Percentiles rank a stretch among this genome's conserved stretches.
These are phyloP conservation scores for Aspergillus baeticus DNA, from an alignment of 495 filamentous ascomycete genomes.

Conservation along the genomic window DNA sequence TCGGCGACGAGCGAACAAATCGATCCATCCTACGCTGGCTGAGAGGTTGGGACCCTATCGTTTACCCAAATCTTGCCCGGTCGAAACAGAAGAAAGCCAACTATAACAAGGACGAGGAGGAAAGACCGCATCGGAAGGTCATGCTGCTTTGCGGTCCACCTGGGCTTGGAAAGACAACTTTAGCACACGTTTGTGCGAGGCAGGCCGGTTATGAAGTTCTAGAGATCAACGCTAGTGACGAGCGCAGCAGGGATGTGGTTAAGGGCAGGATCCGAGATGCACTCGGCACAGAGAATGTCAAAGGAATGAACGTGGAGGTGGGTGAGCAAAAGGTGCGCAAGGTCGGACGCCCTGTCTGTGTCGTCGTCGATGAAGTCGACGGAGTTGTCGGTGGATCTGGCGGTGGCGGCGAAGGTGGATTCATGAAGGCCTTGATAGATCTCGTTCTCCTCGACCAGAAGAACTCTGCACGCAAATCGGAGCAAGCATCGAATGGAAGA, in stretches of 20 bases:
- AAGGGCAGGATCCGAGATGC: constrained; percentile 85
- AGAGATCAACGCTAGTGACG: constrained; percentile 95
- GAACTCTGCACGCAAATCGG: constrained; percentile 55
- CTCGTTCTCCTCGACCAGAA: constrained; percentile 82
- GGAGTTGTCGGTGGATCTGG: constrained; percentile 82
- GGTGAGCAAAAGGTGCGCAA: constrained; percentile 63
- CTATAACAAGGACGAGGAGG: constrained; percentile 51
- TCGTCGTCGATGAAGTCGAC: constrained; percentile 95
- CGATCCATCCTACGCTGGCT: constrained; percentile 89
- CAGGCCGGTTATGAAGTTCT: constrained; percentile 95
- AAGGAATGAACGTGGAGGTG: constrained; percentile 68
- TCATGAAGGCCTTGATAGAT: constrained; percentile 92
- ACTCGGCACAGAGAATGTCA: constrained; percentile 88
- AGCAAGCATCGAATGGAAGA: constrained; percentile 35
- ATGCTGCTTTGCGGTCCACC: constrained; percentile 87
- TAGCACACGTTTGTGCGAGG: constrained; percentile 92
- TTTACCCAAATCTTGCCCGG: constrained; percentile 73
- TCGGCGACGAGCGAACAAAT: constrained; percentile 93
- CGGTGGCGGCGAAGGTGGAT: constrained; percentile 73
- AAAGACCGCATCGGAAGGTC: constrained; percentile 77
- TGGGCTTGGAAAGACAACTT: constrained; percentile 91
- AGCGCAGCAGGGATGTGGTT: constrained; percentile 93
- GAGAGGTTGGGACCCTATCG: constrained; percentile 88
- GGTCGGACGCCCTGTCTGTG: constrained; percentile 82
- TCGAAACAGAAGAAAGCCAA: constrained; percentile 45